These are phyloP conservation scores for Epichloe baconii DNA, from an alignment of 2,329 filamentous ascomycete genomes.

Conservation along the genomic window DNA sequence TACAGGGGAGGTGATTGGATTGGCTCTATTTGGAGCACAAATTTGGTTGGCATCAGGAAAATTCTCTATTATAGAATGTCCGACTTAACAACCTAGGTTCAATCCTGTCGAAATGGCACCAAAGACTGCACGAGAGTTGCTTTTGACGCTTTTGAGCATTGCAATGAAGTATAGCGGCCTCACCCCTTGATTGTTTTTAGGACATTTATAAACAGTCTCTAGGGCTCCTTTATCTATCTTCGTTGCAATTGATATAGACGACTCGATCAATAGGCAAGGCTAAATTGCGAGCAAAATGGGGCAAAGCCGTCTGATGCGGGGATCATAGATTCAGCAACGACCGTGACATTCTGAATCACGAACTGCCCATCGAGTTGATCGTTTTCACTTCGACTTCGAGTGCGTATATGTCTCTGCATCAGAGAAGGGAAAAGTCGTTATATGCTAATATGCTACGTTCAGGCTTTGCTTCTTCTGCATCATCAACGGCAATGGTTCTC, in stretches of 20 bases:
- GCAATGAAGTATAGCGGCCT: neutral
- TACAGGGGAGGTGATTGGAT: neutral
- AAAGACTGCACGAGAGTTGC: neutral
- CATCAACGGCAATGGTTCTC: too few species aligned
- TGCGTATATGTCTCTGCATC: too few species aligned
- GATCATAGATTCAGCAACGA: too few species aligned
- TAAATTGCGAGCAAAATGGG: neutral
- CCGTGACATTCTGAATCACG: too few species aligned
- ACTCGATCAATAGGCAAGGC: slow-evolving; percentile 1
- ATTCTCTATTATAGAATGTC: neutral
- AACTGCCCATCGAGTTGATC: too few species aligned
- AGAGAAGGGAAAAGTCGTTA: too few species aligned
- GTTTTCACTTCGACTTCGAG: too few species aligned
- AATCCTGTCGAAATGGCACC: neutral
- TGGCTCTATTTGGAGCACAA: neutral
- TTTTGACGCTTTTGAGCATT: neutral
- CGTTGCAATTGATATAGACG: neutral
- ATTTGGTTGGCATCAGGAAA: neutral
- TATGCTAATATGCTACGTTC: too few species aligned
- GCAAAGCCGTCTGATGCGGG: neutral
- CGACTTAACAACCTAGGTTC: neutral
- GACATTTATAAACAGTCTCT: neutral
- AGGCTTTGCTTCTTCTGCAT: too few species aligned
- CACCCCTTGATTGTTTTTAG: neutral
- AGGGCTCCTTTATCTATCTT: slow-evolving; percentile 4